phyloP scores from a whole-genome alignment of 345 rosid species.

The Garcia nutans region DNA sequence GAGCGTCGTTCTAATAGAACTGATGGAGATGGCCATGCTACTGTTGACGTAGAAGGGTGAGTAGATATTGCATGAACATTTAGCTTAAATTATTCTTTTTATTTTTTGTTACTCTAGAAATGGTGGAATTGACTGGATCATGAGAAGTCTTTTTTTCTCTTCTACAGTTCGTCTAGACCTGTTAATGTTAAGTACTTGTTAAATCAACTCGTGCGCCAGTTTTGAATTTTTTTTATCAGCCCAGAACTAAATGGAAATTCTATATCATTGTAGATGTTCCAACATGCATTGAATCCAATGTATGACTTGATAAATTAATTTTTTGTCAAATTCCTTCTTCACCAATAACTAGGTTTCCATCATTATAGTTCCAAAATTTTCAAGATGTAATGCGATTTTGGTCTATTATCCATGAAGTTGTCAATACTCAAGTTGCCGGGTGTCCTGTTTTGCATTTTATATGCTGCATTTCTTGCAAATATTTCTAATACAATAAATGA shows the following conservation, averaged over 20 bases:
- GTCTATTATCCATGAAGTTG: too few species aligned
- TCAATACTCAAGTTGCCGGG: too few species aligned
- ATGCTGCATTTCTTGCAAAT: too few species aligned
- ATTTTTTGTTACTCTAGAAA: neutral
- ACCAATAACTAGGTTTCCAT: neutral
- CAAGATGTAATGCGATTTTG: neutral
- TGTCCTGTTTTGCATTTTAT: too few species aligned
- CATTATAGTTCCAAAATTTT: neutral
- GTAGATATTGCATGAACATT: constrained; percentile 14
- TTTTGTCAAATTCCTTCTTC: neutral
- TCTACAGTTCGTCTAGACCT: neutral
- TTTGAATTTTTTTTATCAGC: neutral
- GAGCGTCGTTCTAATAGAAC: constrained; percentile 32
- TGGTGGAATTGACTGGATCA: neutral
- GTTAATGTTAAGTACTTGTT: neutral
- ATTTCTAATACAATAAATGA: too few species aligned
- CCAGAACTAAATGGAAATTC: neutral
- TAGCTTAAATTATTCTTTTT: neutral
- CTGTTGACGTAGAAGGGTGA: constrained; percentile 51
- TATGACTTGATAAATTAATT: neutral
- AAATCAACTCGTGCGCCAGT: neutral
- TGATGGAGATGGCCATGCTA: constrained; percentile 24
- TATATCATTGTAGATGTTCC: neutral
- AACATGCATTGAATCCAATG: neutral
- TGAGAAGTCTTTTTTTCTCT: neutral